These are phyloP conservation scores for Chaetomiaceae sp. DNA, from an alignment of 2,329 filamentous ascomycete species.

Conservation along the genomic window DNA sequence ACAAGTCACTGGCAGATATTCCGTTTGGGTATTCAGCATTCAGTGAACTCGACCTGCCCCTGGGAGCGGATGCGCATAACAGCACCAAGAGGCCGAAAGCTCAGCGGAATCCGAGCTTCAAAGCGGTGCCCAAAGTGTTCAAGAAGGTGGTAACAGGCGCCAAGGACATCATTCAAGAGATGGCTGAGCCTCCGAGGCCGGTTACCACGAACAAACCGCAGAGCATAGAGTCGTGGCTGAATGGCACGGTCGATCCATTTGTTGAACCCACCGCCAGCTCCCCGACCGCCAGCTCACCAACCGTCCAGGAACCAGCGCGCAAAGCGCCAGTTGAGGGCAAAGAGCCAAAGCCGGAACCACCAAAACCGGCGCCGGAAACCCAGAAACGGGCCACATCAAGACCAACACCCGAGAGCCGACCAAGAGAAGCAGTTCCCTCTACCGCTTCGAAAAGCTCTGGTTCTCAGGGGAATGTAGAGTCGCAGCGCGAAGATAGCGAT, in stretches of 20 bases:
- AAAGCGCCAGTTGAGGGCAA: slow-evolving; percentile 19
- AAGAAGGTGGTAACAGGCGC: slow-evolving; percentile 62
- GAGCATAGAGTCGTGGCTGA: slow-evolving; percentile 63
- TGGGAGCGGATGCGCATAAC: slow-evolving; percentile 44
- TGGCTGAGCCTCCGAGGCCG: slow-evolving; percentile 51
- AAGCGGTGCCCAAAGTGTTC: slow-evolving; percentile 57
- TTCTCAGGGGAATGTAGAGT: slow-evolving; percentile 9
- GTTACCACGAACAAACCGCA: slow-evolving; percentile 52
- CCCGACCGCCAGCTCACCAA: slow-evolving; percentile 34
- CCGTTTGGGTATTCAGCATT: slow-evolving; percentile 64
- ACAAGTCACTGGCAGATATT: slow-evolving; percentile 55
- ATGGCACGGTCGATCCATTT: slow-evolving; percentile 59
- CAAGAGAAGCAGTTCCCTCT: slow-evolving; percentile 15
- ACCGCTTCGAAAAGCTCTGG: slow-evolving; percentile 7
- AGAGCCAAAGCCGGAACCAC: not conserved
- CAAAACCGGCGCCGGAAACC: slow-evolving; percentile 26
- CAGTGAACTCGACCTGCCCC: slow-evolving; percentile 56
- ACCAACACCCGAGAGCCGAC: slow-evolving; percentile 26
- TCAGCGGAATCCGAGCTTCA: slow-evolving; percentile 54
- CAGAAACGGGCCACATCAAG: slow-evolving; percentile 18
- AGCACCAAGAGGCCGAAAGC: slow-evolving; percentile 42
- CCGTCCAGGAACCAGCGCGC: slow-evolving; percentile 25
- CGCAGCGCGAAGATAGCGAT: slow-evolving; percentile 25
- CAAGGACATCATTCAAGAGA: slow-evolving; percentile 61
- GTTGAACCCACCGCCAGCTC: slow-evolving; percentile 42